phyloP scores from a whole-genome alignment of 805 yeast species.

The Wickerhamiella kurtzmanii region DNA sequence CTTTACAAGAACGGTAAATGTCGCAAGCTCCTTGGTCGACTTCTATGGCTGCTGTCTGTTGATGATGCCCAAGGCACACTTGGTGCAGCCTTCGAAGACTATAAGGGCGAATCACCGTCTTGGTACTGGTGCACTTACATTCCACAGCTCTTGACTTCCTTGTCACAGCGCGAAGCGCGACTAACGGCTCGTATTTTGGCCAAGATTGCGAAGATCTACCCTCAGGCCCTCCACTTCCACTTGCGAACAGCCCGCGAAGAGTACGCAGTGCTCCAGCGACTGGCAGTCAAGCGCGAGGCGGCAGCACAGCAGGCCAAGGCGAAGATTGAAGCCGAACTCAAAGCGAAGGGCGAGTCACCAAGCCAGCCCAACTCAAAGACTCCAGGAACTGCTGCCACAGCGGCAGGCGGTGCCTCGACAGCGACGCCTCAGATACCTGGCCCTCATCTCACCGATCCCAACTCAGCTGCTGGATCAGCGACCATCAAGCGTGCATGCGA shows the following conservation, averaged over 20 bases:
- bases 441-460: conserved; percentile 7
- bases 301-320: background rate
- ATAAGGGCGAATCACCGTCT: conserved; percentile 91
- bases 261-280: conserved; percentile 58
- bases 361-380: background rate
- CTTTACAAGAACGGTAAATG: conserved; percentile 86
- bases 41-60: conserved; percentile 83
- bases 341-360: background rate
- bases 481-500: conserved; percentile 73
- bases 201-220: conserved; percentile 88
- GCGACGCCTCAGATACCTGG: conserved; percentile 4
- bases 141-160: conserved; percentile 80
- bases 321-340: background rate
- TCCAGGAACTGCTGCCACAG: conserved; percentile 4
- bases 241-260: conserved; percentile 92
- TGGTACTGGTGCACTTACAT: conserved; percentile 99
- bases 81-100: conserved; percentile 77
- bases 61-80: conserved; percentile 76
- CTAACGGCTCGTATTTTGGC: conserved; percentile 79
- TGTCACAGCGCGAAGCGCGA: conserved; percentile 83
- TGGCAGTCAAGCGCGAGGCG: background rate
- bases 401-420: conserved; percentile 1
- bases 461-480: background rate
- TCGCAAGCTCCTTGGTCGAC: conserved; percentile 72
- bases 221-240: conserved; percentile 95